Evolutionary conservation across 768 basidiomycete genomes (phyloP).

Genomic region (Strobilomyces dryophilus): DNA sequence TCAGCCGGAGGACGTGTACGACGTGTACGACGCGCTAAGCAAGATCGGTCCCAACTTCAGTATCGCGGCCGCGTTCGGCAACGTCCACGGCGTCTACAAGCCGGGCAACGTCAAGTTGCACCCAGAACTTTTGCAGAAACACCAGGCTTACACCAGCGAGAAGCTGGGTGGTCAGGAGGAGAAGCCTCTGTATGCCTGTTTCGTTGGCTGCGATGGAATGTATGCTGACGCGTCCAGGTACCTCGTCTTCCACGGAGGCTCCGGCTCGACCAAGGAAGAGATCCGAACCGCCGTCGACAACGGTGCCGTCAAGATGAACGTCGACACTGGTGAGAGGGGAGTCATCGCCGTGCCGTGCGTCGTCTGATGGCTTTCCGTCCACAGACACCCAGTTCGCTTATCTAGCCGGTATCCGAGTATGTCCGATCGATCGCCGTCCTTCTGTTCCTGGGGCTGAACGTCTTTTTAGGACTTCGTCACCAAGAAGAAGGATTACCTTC

Average conservation of each 20-base stretch:
- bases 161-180: conserved; percentile 58
- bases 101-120: conserved; percentile 94
- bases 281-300: conserved; percentile 86
- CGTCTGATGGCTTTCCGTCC: conserved; percentile 1
- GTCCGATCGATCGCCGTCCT: conserved; percentile 10
- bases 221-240: conserved; percentile 45
- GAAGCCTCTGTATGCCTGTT: conserved; percentile 72
- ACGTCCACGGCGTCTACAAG: conserved; percentile 99
- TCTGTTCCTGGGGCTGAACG: background rate
- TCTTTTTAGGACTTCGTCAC: conserved; percentile 68
- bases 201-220: background rate
- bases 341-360: background rate
- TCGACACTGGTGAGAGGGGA: conserved; percentile 66
- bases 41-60: conserved; percentile 90
- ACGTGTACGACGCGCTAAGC: conserved; percentile 82
- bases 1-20: conserved; percentile 93
- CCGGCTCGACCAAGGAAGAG: conserved; percentile 94
- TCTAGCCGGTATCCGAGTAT: conserved; percentile 74
- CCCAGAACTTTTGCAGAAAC: conserved; percentile 90
- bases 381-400: conserved; percentile 91
- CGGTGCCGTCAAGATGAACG: conserved; percentile 99
- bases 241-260: conserved; percentile 99
- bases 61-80: conserved; percentile 97
- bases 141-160: conserved; percentile 72
- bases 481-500: conserved; percentile 85